These are phyloP conservation scores for Radiomyces spectabilis DNA, from an alignment of 192 early-diverging fungal species.

Conservation along the genomic window DNA sequence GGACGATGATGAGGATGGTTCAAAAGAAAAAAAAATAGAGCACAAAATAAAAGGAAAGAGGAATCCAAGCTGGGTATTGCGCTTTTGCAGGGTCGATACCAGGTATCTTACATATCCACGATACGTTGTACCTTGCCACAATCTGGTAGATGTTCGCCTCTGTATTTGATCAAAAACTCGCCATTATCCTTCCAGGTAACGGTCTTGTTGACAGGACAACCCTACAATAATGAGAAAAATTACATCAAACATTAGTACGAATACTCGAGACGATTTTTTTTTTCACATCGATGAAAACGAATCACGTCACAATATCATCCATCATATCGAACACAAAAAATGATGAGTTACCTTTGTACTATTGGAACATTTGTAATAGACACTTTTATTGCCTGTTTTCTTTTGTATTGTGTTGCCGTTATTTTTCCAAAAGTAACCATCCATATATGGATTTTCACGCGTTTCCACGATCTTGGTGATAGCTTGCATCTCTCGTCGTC, in stretches of 20 bases:
- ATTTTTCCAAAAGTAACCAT: conserved; percentile 50
- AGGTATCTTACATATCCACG: too few species aligned
- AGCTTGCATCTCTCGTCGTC: conserved; percentile 52
- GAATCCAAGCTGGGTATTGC: too few species aligned
- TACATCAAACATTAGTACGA: background rate
- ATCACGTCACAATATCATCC: too few species aligned
- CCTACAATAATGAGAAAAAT: conserved; percentile 14
- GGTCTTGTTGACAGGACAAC: conserved; percentile 46
- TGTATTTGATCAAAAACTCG: conserved; percentile 45
- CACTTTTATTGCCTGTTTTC: conserved; percentile 49
- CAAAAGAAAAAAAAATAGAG: too few species aligned
- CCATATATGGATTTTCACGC: conserved; percentile 33
- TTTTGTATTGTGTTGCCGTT: conserved; percentile 53
- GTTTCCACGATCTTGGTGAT: conserved; percentile 54
- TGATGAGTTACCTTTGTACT: conserved; percentile 33
- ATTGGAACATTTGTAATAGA: conserved; percentile 55
- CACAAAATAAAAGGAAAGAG: too few species aligned
- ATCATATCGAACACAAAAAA: too few species aligned
- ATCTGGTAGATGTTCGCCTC: conserved; percentile 46
- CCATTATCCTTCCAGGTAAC: conserved; percentile 44
- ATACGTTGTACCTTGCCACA: conserved; percentile 42
- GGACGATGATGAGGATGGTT: too few species aligned
- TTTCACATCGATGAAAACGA: too few species aligned
- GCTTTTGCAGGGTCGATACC: too few species aligned
- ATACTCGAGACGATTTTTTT: background rate